Evolutionary conservation across 1,139 yeast genomes (phyloP).

Genomic region (Saccharomycopsis hybrid): DNA sequence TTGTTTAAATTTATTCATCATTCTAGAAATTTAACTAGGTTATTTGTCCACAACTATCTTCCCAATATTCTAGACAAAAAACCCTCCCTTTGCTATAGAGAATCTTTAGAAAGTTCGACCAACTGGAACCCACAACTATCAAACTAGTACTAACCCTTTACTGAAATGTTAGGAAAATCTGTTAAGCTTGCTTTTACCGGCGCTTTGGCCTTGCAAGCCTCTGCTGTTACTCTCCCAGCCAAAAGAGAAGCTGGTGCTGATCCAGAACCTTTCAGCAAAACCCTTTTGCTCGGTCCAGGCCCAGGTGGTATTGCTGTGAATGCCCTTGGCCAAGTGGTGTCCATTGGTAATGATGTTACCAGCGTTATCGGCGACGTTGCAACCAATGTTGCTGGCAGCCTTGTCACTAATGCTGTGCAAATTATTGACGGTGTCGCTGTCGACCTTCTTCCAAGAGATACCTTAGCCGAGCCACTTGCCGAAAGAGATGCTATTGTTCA

Average conservation of each 20-base stretch:
- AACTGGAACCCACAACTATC: no score
- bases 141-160: no score
- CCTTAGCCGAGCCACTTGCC: not conserved
- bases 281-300: constrained; percentile 5
- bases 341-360: constrained; percentile 3
- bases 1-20: no score
- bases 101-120: no score
- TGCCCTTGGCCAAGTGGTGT: not conserved
- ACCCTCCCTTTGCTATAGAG: no score
- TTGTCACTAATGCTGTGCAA: constrained; percentile 5
- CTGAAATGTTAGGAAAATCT: constrained; percentile 1
- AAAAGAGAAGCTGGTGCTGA: not conserved
- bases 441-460: constrained; percentile 6
- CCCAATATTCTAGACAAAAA: no score
- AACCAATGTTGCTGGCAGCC: not conserved
- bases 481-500: not conserved
- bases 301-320: constrained; percentile 5
- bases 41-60: no score
- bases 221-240: constrained; percentile 3
- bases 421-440: constrained; percentile 9
- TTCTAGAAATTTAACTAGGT: no score
- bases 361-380: not conserved
- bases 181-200: not conserved
- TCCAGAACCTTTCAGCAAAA: not conserved
- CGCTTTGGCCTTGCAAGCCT: not conserved